Evolutionary conservation across 2,329 filamentous ascomycete species (phyloP).

Genomic region (Colletotrichum neosansevieriae): DNA sequence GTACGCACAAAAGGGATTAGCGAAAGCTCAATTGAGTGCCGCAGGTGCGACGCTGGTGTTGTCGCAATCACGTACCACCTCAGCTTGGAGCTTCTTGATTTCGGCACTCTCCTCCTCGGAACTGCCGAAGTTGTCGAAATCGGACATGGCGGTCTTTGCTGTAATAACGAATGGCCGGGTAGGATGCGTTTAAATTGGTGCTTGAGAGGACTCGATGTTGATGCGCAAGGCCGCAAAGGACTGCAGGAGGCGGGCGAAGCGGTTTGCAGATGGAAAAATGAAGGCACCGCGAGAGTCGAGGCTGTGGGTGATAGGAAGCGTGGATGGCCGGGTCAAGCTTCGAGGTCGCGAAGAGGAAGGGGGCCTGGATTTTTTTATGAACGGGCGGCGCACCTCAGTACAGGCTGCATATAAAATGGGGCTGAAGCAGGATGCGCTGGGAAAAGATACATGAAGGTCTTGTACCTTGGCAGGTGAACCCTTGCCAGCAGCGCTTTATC

Average conservation of each 20-base stretch:
- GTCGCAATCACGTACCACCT: conserved; percentile 74
- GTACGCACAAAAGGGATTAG: conserved; percentile 25
- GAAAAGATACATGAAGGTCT: conserved; percentile 18
- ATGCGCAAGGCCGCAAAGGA: conserved; percentile 10
- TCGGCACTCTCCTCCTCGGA: conserved; percentile 86
- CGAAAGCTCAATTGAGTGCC: conserved; percentile 4
- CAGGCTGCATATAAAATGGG: conserved; percentile 33
- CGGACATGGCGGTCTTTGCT: conserved; percentile 66
- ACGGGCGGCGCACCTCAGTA: conserved; percentile 22
- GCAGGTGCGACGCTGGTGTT: conserved; percentile 4
- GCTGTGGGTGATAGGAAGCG: conserved; percentile 29
- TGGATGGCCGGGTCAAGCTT: conserved; percentile 28
- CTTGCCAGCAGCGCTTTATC: conserved; percentile 34
- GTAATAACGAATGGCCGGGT: conserved; percentile 29
- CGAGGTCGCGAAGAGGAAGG: conserved; percentile 35
- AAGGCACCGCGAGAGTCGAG: conserved; percentile 27
- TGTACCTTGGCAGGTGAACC: conserved; percentile 37
- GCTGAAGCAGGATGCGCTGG: conserved; percentile 34
- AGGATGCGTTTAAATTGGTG: not conserved
- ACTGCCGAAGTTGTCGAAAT: conserved; percentile 77
- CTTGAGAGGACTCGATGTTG: not conserved
- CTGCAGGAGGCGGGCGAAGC: conserved; percentile 9
- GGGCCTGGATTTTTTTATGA: conserved; percentile 40
- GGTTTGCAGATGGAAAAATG: conserved; percentile 29
- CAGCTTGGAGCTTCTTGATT: conserved; percentile 81